phyloP scores from a whole-genome alignment of 2,329 filamentous ascomycete species.

The Penicillium frequentans region DNA sequence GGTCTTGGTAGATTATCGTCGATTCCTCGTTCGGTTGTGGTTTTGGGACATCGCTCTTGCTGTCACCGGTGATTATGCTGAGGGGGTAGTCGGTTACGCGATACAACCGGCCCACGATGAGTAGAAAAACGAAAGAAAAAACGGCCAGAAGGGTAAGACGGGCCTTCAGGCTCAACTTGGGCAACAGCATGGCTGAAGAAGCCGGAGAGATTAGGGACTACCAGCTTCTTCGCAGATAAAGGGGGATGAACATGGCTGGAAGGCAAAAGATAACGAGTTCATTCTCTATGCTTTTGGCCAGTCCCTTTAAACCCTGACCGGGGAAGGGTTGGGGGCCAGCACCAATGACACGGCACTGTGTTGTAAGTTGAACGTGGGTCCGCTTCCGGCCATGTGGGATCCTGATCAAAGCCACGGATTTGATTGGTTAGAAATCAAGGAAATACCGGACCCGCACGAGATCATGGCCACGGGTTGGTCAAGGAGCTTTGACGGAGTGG shows the following conservation, averaged over 20 bases:
- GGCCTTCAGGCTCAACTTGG: background rate
- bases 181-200: background rate
- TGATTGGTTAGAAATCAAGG: background rate
- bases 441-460: background rate
- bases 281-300: background rate
- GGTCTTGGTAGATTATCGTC: conserved; percentile 10
- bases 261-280: background rate
- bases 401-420: background rate
- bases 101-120: background rate
- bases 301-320: background rate
- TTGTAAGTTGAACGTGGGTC: background rate
- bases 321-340: background rate
- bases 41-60: background rate
- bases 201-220: background rate
- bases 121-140: background rate
- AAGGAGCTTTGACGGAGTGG: background rate
- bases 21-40: background rate
- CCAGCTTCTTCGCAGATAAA: background rate
- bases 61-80: conserved; percentile 4
- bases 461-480: background rate
- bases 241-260: background rate
- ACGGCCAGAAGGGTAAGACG: background rate
- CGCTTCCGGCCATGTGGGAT: background rate
- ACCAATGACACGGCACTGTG: background rate
- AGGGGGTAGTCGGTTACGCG: background rate